These are phyloP conservation scores for Tulasnella sp. DNA, from an alignment of 768 basidiomycete species.

Conservation along the genomic window DNA sequence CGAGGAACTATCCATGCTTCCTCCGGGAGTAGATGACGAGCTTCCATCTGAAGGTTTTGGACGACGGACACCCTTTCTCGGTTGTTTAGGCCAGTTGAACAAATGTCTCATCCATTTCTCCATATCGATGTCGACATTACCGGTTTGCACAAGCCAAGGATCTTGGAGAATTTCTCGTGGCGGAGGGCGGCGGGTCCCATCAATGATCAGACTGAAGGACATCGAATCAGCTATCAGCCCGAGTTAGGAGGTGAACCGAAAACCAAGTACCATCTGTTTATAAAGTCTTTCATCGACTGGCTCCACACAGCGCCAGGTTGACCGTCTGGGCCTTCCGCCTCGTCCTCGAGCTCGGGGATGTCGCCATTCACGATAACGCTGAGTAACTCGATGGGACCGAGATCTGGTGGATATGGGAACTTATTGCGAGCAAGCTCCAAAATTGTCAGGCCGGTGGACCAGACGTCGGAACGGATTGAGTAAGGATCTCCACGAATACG, in stretches of 20 bases:
- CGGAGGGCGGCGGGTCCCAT: conserved; percentile 63
- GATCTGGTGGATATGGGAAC: conserved; percentile 90
- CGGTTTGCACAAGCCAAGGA: conserved; percentile 72
- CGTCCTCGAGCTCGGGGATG: conserved; percentile 69
- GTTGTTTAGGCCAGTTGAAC: conserved; percentile 51
- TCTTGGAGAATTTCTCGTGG: conserved; percentile 80
- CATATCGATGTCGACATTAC: conserved; percentile 84
- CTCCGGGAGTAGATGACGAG: not conserved
- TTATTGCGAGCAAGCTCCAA: conserved; percentile 91
- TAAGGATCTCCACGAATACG: conserved; percentile 89
- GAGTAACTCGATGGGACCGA: conserved; percentile 89
- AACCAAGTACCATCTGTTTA: conserved; percentile 62
- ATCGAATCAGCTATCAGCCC: conserved; percentile 18
- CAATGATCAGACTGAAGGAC: conserved; percentile 58
- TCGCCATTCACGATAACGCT: conserved; percentile 39
- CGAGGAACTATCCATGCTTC: not conserved
- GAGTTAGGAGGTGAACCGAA: conserved; percentile 20
- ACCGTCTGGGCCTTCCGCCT: conserved; percentile 45
- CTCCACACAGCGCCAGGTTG: conserved; percentile 53
- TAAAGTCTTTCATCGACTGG: conserved; percentile 86
- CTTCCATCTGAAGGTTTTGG: conserved; percentile 7
- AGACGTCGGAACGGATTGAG: conserved; percentile 93
- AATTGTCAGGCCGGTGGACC: conserved; percentile 94
- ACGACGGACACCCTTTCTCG: not conserved
- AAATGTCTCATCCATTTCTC: conserved; percentile 81